Conservation (phyloP, 345 rosid species). For the Streptanthus diversifolius region DNA sequence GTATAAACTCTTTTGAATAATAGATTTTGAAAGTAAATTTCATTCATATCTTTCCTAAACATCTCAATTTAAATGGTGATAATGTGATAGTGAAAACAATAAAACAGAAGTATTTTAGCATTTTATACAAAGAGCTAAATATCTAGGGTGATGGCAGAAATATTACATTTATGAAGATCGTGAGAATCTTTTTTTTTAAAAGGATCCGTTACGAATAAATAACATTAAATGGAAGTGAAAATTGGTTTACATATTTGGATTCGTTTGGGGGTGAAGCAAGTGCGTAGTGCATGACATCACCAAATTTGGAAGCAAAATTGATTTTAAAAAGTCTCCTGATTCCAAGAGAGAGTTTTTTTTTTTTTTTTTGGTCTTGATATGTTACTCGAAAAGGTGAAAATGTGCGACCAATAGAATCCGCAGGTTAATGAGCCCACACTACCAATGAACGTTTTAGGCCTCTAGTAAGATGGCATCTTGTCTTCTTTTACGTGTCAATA, state of each 20-base stretch:
- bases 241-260: neutral
- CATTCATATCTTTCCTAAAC: neutral
- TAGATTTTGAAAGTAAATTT: neutral
- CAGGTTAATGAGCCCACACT: neutral
- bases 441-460: too few species aligned
- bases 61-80: neutral
- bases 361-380: neutral
- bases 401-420: neutral
- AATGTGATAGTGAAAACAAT: too few species aligned
- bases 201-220: neutral
- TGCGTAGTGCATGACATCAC: constrained; percentile 24
- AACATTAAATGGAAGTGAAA: neutral
- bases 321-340: neutral
- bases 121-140: too few species aligned
- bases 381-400: neutral
- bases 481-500: neutral
- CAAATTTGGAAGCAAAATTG: neutral
- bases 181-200: neutral
- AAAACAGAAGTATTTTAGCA: too few species aligned
- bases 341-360: neutral
- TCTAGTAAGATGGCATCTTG: neutral
- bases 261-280: neutral
- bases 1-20: neutral
- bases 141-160: neutral
- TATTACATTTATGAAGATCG: neutral